These are phyloP conservation scores for Fusarium sp. DNA, from an alignment of 2,329 filamentous ascomycete genomes.

Conservation along the genomic window DNA sequence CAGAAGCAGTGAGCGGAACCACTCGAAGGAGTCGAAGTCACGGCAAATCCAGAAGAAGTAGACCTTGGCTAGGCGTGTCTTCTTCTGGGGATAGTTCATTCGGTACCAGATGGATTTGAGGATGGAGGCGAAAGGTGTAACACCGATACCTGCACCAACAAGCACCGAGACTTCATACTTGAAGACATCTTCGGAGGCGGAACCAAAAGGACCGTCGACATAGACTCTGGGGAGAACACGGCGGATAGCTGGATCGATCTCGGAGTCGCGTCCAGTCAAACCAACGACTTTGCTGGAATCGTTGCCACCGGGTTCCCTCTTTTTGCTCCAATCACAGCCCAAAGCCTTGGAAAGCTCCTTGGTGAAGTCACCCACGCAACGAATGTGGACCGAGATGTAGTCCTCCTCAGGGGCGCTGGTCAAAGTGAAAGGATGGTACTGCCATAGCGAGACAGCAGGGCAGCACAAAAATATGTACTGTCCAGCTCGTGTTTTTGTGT, in stretches of 20 bases:
- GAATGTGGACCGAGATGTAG: slow-evolving; percentile 87
- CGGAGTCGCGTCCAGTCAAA: slow-evolving; percentile 66
- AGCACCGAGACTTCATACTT: slow-evolving; percentile 84
- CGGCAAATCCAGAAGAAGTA: slow-evolving; percentile 95
- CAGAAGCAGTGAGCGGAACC: slow-evolving; percentile 84
- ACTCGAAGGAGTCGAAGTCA: slow-evolving; percentile 88
- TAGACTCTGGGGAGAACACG: slow-evolving; percentile 82
- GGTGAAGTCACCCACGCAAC: slow-evolving; percentile 85
- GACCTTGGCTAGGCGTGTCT: slow-evolving; percentile 82
- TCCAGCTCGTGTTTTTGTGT: slow-evolving; percentile 82
- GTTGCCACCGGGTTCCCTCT: slow-evolving; percentile 26
- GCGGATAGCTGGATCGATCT: slow-evolving; percentile 74
- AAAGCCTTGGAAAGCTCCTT: slow-evolving; percentile 73
- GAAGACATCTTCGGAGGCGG: slow-evolving; percentile 88
- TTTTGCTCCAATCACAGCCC: slow-evolving; percentile 76
- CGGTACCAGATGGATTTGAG: slow-evolving; percentile 94
- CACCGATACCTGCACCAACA: slow-evolving; percentile 84
- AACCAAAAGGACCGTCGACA: slow-evolving; percentile 86
- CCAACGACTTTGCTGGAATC: slow-evolving; percentile 74
- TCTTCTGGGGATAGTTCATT: slow-evolving; percentile 86
- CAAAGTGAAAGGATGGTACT: slow-evolving; percentile 88
- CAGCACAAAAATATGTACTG: slow-evolving; percentile 93
- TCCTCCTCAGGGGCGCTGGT: slow-evolving; percentile 90
- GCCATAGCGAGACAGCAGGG: slow-evolving; percentile 85
- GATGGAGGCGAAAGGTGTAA: slow-evolving; percentile 87